Percentiles rank a stretch among this genome's conserved stretches.
These are phyloP conservation scores for Tieghemiomyces parasiticus DNA, from an alignment of 192 early-diverging fungal genomes.

Conservation along the genomic window DNA sequence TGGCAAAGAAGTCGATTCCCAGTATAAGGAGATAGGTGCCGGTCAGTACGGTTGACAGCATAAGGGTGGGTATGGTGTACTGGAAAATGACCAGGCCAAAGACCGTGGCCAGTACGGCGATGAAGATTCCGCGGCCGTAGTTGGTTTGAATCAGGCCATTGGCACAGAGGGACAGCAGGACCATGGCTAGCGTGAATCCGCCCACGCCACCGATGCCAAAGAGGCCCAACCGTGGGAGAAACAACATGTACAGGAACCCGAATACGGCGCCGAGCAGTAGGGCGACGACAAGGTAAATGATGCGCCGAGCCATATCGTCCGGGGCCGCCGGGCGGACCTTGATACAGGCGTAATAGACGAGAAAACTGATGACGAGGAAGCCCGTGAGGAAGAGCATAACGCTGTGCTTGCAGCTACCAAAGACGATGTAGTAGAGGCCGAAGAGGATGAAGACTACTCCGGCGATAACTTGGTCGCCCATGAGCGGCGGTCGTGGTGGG, in stretches of 20 bases:
- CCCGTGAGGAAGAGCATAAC: constrained; percentile 1
- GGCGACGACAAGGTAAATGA: constrained; percentile 8
- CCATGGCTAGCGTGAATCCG: constrained; percentile 1
- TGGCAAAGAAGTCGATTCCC: constrained; percentile 4
- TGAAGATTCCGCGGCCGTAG: constrained; percentile 2
- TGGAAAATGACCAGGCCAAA: background rate
- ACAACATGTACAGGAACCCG: background rate
- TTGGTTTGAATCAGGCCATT: constrained; percentile 2
- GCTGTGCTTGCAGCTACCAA: too few relatives aligned
- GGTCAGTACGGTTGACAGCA: background rate
- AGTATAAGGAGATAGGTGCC: constrained; percentile 9
- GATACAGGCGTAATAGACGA: constrained; percentile 13
- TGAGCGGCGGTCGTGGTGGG: constrained; percentile 9
- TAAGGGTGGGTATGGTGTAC: background rate
- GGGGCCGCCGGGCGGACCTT: constrained; percentile 10
- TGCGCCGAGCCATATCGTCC: constrained; percentile 4
- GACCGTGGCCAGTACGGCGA: background rate
- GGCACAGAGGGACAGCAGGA: background rate
- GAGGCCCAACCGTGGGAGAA: background rate
- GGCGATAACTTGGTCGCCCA: constrained; percentile 10
- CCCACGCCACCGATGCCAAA: constrained; percentile 10
- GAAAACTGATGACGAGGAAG: constrained; percentile 3
- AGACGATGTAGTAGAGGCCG: background rate
- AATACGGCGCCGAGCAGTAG: constrained; percentile 1
- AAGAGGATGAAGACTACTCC: constrained; percentile 7